Evolutionary conservation across 164 flowering plant genomes (phyloP), one percentile per base, ranked within the genome.

Genomic region (Santalum album): DNA sequence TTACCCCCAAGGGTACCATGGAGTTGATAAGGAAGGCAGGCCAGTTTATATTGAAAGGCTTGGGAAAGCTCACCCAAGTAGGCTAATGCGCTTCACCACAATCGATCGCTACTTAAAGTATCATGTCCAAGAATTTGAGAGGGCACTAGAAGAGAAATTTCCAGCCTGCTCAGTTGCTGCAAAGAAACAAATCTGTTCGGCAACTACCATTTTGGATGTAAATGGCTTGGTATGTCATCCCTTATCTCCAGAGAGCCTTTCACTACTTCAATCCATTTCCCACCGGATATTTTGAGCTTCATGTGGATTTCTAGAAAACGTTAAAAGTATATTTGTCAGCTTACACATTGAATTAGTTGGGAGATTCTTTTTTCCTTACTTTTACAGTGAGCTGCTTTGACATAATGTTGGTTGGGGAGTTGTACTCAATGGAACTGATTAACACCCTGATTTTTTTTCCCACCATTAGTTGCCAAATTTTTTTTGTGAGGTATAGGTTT

Each of bases 1-100:
- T 64, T 92, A 92, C 49, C 98, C 98, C 45, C 98, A 92, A 63
- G 98, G 98, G 22, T 89, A 86, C 69, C 98, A 92, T 75, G 98
- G 98, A 49, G 89, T 89, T 68, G 98, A 92, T 62, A 86, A 74
- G 67, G 96, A 87, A 58, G 96, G 98, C 21, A 78, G 98, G 55
- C 96, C 98, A 7, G 76, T 92, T 53, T 92, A 92, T 66, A 89
- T 92, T 55, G 98, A 92, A 75, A 80, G 86, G 70, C 89, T 92
- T 54, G 98, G 98, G 27, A 81, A 83, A 70, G 95, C 90, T 51
- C 86, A 92, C 64, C 94, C 98, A n/a, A 79, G 77, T 53, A 86
- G 56, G 69, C 84, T 92, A 14, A 74, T 81, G 82, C 78, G 70
- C 36, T 77, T 89, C 50, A 92, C 96, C 22, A 75, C 89, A 19